Conservation (phyloP, 2,329 filamentous ascomycete genomes). For the Cladosporium cucumerinum region DNA sequence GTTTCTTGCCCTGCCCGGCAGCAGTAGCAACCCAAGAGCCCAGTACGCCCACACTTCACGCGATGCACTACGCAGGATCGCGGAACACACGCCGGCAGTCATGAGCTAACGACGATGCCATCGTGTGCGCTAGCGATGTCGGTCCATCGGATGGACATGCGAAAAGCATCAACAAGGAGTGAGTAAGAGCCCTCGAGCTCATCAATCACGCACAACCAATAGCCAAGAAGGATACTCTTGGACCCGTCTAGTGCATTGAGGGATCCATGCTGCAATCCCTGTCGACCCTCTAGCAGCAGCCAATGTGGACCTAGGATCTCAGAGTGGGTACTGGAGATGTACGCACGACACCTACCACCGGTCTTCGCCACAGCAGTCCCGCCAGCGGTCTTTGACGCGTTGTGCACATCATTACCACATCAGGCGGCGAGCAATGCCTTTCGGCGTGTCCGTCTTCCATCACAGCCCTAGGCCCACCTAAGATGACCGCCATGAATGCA, state of each 20-base stretch:
- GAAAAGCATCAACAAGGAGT: background rate
- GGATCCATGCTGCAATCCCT: slow-evolving; percentile 12
- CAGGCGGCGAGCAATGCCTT: slow-evolving; percentile 5
- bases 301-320: slow-evolving; percentile 6
- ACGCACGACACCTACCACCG: slow-evolving; percentile 12
- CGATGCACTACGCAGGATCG: background rate
- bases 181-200: slow-evolving; percentile 11
- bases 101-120: background rate
- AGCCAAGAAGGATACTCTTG: slow-evolving; percentile 14
- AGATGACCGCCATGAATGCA: background rate
- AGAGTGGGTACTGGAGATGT: slow-evolving; percentile 9
- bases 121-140: background rate
- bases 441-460: slow-evolving; percentile 12
- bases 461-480: slow-evolving; percentile 10
- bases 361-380: slow-evolving; percentile 14
- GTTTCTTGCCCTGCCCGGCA: background rate
- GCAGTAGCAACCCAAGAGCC: background rate
- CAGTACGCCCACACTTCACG: background rate
- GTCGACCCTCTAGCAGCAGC: background rate
- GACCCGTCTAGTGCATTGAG: slow-evolving; percentile 9
- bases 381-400: slow-evolving; percentile 13
- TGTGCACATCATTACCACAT: slow-evolving; percentile 13
- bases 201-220: slow-evolving; percentile 7
- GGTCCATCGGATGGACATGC: background rate
- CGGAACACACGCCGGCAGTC: background rate